Base-by-base conservation (phyloP, 495 filamentous ascomycete species). In the Lophium mytilinum region DNA sequence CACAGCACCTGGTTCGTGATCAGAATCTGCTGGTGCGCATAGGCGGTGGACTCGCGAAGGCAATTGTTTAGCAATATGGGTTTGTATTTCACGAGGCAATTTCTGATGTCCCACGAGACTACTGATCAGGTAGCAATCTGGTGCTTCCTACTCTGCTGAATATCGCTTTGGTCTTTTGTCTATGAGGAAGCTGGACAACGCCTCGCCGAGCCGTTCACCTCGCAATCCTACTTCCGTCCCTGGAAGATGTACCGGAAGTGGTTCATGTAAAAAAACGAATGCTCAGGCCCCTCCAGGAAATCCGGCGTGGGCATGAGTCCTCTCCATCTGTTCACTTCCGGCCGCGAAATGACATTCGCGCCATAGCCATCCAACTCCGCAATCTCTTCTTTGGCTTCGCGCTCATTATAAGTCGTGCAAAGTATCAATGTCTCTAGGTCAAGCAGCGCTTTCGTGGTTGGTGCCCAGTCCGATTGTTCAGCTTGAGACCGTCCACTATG, bases 251-350 rank as follows among this genome's bases (percentile, higher is more conserved):
- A 59, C 24, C 56, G 37, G 17, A 50, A 53, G 15, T 17, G 11
- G 35, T 59, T 59, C 37, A 53, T 41, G 36, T 49, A 53, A 50
- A 50, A 59, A 17, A 59, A 49, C 4, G 42, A 50, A 33, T 41
- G 49, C 37, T 59, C 56, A 30, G 24, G 24, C 19, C 50, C 51
- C 34, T 59, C 56, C 24, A 59, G 15, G 21, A 59, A 59, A 30
- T 59, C 56, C 10, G 56, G 56, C 0, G 34, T 49, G 18, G 56
- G 56, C 9, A 59, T 45, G 41, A 59, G 42, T 14, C 56, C 56
- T 14, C 51, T 59, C 56, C 56, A 59, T 51, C 37, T 48, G 41
- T 59, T 59, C 42, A 39, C 42, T 30, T 35, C 50, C 9, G 34
- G 30, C 19, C 50, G 35, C 1, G 54, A 50, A 15, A 59, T n/a